phyloP scores from a whole-genome alignment of 2,329 filamentous ascomycete species.

The Aureobasidium vineae region DNA sequence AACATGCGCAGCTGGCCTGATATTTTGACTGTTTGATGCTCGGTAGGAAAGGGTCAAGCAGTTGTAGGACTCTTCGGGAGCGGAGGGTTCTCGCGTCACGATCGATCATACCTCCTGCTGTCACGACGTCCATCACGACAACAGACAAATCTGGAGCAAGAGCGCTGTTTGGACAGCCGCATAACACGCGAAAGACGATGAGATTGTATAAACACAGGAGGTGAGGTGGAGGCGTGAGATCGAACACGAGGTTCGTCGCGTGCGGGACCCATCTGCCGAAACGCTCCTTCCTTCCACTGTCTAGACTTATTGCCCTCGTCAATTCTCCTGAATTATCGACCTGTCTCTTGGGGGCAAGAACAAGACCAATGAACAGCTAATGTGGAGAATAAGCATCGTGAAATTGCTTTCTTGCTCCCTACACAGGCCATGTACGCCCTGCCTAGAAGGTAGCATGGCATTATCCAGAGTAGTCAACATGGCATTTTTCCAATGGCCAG shows the following conservation, averaged over 20 bases:
- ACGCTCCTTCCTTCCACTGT: neutral
- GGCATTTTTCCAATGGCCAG: neutral
- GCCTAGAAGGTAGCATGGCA: neutral
- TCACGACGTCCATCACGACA: neutral
- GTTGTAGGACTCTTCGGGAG: neutral
- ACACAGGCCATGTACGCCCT: neutral
- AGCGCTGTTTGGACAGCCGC: neutral
- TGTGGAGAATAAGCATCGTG: neutral
- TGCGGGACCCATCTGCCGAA: slow-evolving; percentile 9
- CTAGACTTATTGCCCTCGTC: neutral
- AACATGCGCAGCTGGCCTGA: neutral
- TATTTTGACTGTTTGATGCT: neutral
- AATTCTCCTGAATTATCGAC: neutral
- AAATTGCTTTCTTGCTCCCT: neutral
- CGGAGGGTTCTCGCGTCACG: neutral
- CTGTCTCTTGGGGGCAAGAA: neutral
- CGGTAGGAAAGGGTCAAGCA: neutral
- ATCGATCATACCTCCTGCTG: neutral
- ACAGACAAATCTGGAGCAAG: neutral
- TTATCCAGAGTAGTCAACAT: neutral
- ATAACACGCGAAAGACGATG: neutral
- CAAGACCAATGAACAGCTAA: neutral
- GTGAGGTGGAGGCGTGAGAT: neutral
- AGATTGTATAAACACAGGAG: too few relatives aligned
- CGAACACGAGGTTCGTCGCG: neutral